Evolutionary conservation across 2,329 filamentous ascomycete species (phyloP).

Genomic region (Periconia sp.): DNA sequence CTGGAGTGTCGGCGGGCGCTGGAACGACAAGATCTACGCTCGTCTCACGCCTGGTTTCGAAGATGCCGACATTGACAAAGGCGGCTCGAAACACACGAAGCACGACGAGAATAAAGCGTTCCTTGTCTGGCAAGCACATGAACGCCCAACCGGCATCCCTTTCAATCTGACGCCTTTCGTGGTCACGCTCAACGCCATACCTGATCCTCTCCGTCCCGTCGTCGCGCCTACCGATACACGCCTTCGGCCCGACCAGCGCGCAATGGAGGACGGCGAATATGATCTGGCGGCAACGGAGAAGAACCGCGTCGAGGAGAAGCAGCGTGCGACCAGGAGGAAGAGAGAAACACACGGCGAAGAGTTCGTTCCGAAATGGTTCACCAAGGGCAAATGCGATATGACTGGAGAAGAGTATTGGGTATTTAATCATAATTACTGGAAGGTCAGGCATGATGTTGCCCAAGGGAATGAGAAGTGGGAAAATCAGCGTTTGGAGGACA

Average conservation of each 20-base stretch:
- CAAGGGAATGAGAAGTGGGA: constrained; percentile 69
- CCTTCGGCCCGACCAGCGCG: constrained; percentile 90
- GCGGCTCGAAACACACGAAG: constrained; percentile 47
- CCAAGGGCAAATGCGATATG: constrained; percentile 71
- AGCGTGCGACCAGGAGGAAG: constrained; percentile 74
- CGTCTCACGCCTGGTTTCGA: constrained; percentile 91
- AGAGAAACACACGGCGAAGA: constrained; percentile 81
- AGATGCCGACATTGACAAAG: constrained; percentile 63
- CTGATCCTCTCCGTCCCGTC: constrained; percentile 77
- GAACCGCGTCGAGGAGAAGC: constrained; percentile 90
- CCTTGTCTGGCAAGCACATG: constrained; percentile 89
- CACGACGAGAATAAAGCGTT: constrained; percentile 77
- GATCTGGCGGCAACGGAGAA: constrained; percentile 93
- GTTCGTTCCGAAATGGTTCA: constrained; percentile 87
- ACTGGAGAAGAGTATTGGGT: constrained; percentile 92
- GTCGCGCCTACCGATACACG: constrained; percentile 92
- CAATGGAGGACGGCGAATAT: constrained; percentile 99
- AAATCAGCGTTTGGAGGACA: constrained; percentile 69
- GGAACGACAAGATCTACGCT: constrained; percentile 97
- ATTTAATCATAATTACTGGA: constrained; percentile 90
- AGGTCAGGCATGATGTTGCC: constrained; percentile 70
- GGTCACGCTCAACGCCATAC: constrained; percentile 89
- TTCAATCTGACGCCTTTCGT: constrained; percentile 98
- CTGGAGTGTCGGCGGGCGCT: constrained; percentile 89
- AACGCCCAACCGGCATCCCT: constrained; percentile 80